Evolutionary conservation across 148 eudicot species (phyloP).

Genomic region (Talinum fruticosum): DNA sequence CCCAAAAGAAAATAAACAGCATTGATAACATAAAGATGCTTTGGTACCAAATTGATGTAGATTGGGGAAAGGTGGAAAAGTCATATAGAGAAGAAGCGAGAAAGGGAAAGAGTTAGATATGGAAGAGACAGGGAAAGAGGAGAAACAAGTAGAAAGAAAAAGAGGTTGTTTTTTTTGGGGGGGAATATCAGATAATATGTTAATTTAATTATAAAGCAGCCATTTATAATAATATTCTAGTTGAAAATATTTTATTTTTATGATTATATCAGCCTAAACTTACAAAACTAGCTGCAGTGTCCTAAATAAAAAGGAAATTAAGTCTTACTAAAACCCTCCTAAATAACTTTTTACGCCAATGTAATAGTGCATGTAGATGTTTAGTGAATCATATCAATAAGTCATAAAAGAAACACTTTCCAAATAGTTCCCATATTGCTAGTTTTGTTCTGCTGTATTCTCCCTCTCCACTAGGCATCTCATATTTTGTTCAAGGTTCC

Average conservation of each 20-base stretch:
- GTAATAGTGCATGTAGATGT: too few relatives aligned
- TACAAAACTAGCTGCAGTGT: neutral
- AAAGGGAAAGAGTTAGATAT: neutral
- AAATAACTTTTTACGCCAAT: too few relatives aligned
- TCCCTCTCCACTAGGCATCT: neutral
- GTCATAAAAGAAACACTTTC: neutral
- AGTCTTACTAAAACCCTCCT: too few relatives aligned
- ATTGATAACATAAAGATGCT: neutral
- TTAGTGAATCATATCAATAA: too few relatives aligned
- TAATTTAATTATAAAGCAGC: neutral
- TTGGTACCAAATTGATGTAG: neutral
- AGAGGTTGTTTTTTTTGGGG: neutral
- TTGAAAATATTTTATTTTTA: neutral
- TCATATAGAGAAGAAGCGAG: neutral
- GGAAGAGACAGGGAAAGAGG: neutral
- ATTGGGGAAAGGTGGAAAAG: neutral
- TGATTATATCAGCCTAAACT: neutral
- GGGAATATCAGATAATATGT: neutral
- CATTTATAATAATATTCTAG: neutral
- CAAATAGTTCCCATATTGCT: neutral
- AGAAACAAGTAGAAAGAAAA: neutral
- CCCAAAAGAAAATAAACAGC: neutral
- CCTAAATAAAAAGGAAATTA: too few relatives aligned
- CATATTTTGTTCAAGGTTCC: neutral
- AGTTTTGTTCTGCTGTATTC: neutral